Conservation (phyloP, 129 eudicot genomes). For the Sambucus nigra region DNA sequence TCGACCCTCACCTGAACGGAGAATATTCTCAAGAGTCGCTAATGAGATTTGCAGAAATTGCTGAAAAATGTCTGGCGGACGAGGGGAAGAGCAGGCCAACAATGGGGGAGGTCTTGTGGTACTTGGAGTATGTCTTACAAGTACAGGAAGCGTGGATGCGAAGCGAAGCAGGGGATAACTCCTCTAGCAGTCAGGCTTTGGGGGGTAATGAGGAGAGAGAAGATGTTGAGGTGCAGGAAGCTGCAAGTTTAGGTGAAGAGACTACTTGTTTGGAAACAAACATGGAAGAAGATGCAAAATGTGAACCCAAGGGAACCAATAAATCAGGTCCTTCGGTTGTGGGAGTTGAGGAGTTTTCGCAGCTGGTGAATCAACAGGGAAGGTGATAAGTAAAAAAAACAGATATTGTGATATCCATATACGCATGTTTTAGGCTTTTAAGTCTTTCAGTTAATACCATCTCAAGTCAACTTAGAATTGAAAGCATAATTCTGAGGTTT, state of each 20-base stretch:
- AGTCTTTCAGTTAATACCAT: too few species aligned
- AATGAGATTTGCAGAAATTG: constrained; percentile 54
- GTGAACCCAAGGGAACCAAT: background rate
- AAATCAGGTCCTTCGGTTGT: constrained; percentile 15
- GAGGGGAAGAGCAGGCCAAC: constrained; percentile 66
- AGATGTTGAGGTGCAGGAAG: constrained; percentile 1
- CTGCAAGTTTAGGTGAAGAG: background rate
- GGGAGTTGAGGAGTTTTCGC: constrained; percentile 40
- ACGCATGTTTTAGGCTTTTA: too few species aligned
- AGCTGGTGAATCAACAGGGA: constrained; percentile 36
- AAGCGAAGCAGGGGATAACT: constrained; percentile 29
- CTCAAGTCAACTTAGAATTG: too few species aligned
- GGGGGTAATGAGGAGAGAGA: constrained; percentile 7
- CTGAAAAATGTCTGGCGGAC: constrained; percentile 76
- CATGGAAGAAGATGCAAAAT: constrained; percentile 15
- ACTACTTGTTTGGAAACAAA: constrained; percentile 13
- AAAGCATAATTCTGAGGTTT: too few species aligned
- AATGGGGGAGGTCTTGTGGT: constrained; percentile 82
- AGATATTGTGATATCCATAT: too few species aligned
- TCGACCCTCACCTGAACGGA: constrained; percentile 41
- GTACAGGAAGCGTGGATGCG: constrained; percentile 58
- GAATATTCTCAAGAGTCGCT: constrained; percentile 38
- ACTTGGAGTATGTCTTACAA: constrained; percentile 66
- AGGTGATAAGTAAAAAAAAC: constrained; percentile 24
- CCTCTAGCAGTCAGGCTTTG: constrained; percentile 14